Evolutionary conservation across 495 filamentous ascomycete species (phyloP).

Genomic region (Neurospora sp.): DNA sequence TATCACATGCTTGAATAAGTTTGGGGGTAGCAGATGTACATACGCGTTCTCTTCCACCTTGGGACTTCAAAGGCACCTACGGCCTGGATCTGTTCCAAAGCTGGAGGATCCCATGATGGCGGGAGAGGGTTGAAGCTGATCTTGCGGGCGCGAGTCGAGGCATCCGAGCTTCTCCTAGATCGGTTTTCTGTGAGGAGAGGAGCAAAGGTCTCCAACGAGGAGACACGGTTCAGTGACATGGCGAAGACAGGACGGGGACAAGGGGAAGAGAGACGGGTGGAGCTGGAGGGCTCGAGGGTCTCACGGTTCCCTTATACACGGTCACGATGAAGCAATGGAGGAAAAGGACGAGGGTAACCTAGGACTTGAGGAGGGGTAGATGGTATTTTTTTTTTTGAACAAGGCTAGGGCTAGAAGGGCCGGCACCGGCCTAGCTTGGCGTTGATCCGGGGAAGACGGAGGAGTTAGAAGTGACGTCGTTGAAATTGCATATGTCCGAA

Average conservation of each 20-base stretch:
- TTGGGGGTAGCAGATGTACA: conserved; percentile 14
- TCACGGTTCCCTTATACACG: background rate
- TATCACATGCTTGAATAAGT: conserved; percentile 3
- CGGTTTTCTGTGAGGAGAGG: conserved; percentile 27
- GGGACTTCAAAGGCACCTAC: conserved; percentile 63
- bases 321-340: background rate
- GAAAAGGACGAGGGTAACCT: background rate
- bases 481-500: background rate
- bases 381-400: background rate
- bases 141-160: conserved; percentile 31
- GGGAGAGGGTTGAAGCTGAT: conserved; percentile 46
- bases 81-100: conserved; percentile 31
- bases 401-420: background rate
- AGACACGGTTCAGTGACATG: conserved; percentile 44
- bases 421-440: background rate
- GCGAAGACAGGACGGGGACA: background rate
- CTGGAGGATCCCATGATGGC: conserved; percentile 33
- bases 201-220: conserved; percentile 40
- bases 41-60: conserved; percentile 52
- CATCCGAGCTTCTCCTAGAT: conserved; percentile 31
- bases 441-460: background rate
- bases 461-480: background rate
- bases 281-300: background rate
- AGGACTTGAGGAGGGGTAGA: background rate
- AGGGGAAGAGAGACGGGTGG: background rate